These are phyloP conservation scores for Candida insectalens DNA, from an alignment of 805 yeast genomes.

Conservation along the genomic window DNA sequence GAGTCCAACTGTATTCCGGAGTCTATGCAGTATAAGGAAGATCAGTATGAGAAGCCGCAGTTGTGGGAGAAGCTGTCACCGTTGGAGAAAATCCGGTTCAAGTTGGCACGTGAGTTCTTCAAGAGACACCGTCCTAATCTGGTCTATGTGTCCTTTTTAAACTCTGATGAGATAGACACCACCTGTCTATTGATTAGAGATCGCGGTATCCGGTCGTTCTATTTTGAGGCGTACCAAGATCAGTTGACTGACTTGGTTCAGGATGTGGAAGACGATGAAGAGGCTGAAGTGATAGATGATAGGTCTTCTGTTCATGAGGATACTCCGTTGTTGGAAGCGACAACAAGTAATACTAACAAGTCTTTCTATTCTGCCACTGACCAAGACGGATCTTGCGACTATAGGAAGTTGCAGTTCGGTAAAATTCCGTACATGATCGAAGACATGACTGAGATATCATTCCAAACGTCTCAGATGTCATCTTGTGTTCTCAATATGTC, in stretches of 20 bases:
- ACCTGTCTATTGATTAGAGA: conserved; percentile 23
- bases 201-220: conserved; percentile 25
- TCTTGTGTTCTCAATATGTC: conserved; percentile 24
- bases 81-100: conserved; percentile 16
- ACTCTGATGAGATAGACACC: conserved; percentile 17
- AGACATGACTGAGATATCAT: conserved; percentile 24
- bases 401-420: conserved; percentile 9
- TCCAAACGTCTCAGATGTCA: conserved; percentile 13
- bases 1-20: conserved; percentile 18
- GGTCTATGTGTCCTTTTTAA: conserved; percentile 12
- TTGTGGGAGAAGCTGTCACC: conserved; percentile 2
- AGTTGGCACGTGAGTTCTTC: conserved; percentile 16
- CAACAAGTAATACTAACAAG: not conserved
- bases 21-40: conserved; percentile 10
- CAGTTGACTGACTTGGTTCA: conserved; percentile 18
- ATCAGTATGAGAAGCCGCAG: conserved; percentile 6
- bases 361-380: not conserved
- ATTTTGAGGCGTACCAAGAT: conserved; percentile 22
- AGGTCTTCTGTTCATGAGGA: not conserved
- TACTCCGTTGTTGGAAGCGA: not conserved
- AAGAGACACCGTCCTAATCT: conserved; percentile 17
- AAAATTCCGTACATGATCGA: conserved; percentile 20
- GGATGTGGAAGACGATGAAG: conserved; percentile 10
- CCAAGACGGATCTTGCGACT: conserved; percentile 1
- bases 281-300: not conserved